Evolutionary conservation across 805 yeast species (phyloP).

Genomic region (Zygotorulaspora danielsina): DNA sequence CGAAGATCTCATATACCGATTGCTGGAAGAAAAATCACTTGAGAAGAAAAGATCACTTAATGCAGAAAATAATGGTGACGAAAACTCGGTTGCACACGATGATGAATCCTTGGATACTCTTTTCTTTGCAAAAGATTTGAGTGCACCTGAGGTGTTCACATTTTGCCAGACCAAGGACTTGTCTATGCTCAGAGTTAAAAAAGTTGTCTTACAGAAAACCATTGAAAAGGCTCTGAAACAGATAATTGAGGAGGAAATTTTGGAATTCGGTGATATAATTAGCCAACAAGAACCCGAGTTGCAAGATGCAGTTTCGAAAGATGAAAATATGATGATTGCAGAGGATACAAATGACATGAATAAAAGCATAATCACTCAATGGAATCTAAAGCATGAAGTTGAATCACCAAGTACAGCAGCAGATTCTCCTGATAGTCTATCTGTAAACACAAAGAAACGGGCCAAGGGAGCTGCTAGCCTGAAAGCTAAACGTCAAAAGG

Average conservation of each 20-base stretch:
- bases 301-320: constrained; percentile 28
- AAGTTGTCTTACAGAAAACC: constrained; percentile 55
- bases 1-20: constrained; percentile 48
- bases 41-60: constrained; percentile 31
- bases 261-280: constrained; percentile 41
- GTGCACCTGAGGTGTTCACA: constrained; percentile 47
- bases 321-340: constrained; percentile 57
- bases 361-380: constrained; percentile 65
- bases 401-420: constrained; percentile 6
- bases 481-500: constrained; percentile 41
- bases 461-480: constrained; percentile 40
- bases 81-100: constrained; percentile 25
- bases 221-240: constrained; percentile 55
- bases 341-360: constrained; percentile 66
- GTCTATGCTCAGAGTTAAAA: constrained; percentile 65
- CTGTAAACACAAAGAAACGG: constrained; percentile 44
- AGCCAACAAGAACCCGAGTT: constrained; percentile 29
- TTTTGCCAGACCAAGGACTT: constrained; percentile 63
- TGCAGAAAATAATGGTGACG: constrained; percentile 15
- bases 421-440: constrained; percentile 14
- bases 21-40: constrained; percentile 57
- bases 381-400: constrained; percentile 45
- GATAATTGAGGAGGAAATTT: constrained; percentile 56
- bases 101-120: constrained; percentile 36
- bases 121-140: constrained; percentile 60